Evolutionary conservation across 1,284 basidiomycete genomes (phyloP).

Genomic region (Malassezia furfur): DNA sequence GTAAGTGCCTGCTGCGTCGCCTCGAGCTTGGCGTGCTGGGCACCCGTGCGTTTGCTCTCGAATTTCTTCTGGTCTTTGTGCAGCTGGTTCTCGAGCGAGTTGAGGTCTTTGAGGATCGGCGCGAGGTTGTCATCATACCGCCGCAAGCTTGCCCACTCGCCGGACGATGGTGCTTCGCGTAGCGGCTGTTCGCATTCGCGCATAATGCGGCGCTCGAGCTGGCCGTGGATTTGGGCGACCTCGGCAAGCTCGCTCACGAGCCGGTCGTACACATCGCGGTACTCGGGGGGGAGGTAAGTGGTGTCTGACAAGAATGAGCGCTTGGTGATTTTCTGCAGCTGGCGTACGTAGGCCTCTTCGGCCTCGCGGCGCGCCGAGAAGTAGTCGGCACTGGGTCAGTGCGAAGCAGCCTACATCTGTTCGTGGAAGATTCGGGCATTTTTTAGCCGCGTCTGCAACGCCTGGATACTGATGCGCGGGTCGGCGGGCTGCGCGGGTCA

Average conservation of each 20-base stretch:
- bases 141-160: slow-evolving; percentile 33
- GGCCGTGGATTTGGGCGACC: slow-evolving; percentile 33
- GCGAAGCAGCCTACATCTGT: slow-evolving; percentile 22
- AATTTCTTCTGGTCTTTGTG: slow-evolving; percentile 40
- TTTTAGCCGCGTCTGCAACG: slow-evolving; percentile 26
- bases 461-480: slow-evolving; percentile 11
- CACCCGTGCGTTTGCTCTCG: slow-evolving; percentile 31
- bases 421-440: slow-evolving; percentile 40
- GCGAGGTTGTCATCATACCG: slow-evolving; percentile 37
- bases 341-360: slow-evolving; percentile 52
- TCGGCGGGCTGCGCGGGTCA: background rate
- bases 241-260: slow-evolving; percentile 43
- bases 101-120: slow-evolving; percentile 35
- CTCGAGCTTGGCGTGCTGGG: slow-evolving; percentile 26
- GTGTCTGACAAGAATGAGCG: slow-evolving; percentile 46
- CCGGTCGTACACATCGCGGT: slow-evolving; percentile 41
- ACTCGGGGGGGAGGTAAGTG: slow-evolving; percentile 31
- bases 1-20: slow-evolving; percentile 32
- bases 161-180: slow-evolving; percentile 31
- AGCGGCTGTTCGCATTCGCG: slow-evolving; percentile 45
- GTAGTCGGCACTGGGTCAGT: slow-evolving; percentile 47
- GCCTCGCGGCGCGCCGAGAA: slow-evolving; percentile 52
- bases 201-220: slow-evolving; percentile 36
- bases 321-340: slow-evolving; percentile 51
- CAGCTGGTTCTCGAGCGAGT: slow-evolving; percentile 38